Base-by-base conservation (phyloP, 1,284 basidiomycete species). In the Schizophyllum commune region DNA sequence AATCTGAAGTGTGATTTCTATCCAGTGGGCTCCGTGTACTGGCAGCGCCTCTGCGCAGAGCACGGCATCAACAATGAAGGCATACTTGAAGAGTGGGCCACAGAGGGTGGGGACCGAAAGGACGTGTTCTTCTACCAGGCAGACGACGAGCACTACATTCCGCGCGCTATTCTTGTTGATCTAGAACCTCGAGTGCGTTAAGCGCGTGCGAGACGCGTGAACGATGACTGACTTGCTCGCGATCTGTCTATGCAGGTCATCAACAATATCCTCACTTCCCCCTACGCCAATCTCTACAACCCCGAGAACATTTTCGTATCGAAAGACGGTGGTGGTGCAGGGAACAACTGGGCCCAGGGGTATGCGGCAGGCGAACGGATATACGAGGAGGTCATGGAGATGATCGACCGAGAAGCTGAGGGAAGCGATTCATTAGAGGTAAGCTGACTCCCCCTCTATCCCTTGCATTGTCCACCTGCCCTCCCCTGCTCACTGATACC, bases 111-210 rank as follows among this genome's bases (percentile, higher is more conserved):
- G 4, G 97, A 99, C 75, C 82, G 97, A 68, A 99, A 99, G 71
- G 97, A 99, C 75, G 96, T 98, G 53, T 99, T 99, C 78, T 99
- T 99, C 78, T 99, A 99, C 74, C 97, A 99, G 74, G 97, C 97
- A 11, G 97, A 99, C 73, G 97, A 99, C 72, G 97, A 99, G 73
- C 96, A 98, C 71, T 99, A 99, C 74, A 96, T 99, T 67, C 97
- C 97, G 8, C 84, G 97, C 60, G 94, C 97, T 4, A 96, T 99
- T 64, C 83, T 99, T 22, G 89, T 99, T 61, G 97, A 99, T 76
- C 83, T 98, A n/a, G 97, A 99, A 73, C 97, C 97, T 56, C 82
- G 97, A 72, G 96, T 96, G 71, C 70, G 89, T 73, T 33, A 11
- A 34, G 60, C 53, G 53, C 53, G 57, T 57, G 32, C 52, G 53